Evolutionary conservation across 2,329 filamentous ascomycete genomes (phyloP).

Genomic region (Verruconis gallopava): DNA sequence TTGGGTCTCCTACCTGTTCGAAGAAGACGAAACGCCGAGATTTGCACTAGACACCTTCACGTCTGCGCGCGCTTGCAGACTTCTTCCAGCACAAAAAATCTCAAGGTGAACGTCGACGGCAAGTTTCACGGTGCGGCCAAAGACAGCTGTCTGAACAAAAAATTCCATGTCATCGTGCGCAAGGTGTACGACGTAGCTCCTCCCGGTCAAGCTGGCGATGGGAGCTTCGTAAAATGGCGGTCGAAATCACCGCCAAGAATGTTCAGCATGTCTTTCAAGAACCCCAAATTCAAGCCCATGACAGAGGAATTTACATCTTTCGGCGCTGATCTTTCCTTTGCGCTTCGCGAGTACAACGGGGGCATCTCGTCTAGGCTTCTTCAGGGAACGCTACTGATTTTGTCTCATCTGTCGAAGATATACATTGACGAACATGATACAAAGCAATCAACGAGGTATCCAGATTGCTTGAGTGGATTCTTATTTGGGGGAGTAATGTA

Average conservation of each 20-base stretch:
- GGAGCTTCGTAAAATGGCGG: background rate
- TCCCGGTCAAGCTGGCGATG: background rate
- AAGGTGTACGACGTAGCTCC: background rate
- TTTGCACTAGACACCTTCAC: slow-evolving; percentile 1
- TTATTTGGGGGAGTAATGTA: too few relatives aligned
- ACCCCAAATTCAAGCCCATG: too few relatives aligned
- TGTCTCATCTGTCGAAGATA: too few relatives aligned
- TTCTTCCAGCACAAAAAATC: background rate
- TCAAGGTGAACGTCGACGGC: background rate
- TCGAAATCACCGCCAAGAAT: background rate
- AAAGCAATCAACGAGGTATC: too few relatives aligned
- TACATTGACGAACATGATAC: too few relatives aligned
- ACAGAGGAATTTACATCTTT: too few relatives aligned
- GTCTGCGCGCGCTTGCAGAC: background rate
- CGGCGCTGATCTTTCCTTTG: too few relatives aligned
- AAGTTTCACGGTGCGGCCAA: background rate
- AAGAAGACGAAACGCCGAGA: background rate
- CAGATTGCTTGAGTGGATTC: too few relatives aligned
- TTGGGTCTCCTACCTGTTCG: background rate
- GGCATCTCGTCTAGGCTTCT: too few relatives aligned
- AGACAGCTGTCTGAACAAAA: background rate
- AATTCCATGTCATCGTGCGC: background rate
- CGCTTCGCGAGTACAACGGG: too few relatives aligned
- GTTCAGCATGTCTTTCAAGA: background rate
- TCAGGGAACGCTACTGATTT: too few relatives aligned